These are phyloP conservation scores for Xylaria bambusicola DNA, from an alignment of 495 filamentous ascomycete genomes.

Conservation along the genomic window DNA sequence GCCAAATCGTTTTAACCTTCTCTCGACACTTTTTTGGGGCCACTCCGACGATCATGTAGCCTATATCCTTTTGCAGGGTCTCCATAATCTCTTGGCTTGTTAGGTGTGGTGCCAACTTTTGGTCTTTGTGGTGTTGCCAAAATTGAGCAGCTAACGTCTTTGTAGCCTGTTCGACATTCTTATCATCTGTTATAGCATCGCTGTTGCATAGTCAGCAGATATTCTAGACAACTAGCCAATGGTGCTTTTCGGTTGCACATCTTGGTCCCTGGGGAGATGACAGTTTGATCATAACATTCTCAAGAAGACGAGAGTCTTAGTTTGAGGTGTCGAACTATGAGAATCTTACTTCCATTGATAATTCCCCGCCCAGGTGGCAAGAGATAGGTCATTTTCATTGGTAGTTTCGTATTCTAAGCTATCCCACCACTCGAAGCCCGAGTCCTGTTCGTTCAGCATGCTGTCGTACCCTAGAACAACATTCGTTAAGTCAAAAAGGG, in stretches of 20 bases:
- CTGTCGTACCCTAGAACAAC: background rate
- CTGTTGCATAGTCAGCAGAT: background rate
- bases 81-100: background rate
- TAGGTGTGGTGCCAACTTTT: background rate
- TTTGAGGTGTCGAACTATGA: too few species aligned
- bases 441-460: background rate
- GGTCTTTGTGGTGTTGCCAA: background rate
- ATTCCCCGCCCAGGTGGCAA: background rate
- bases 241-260: too few species aligned
- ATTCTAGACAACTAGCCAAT: background rate
- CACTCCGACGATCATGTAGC: too few species aligned
- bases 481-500: background rate
- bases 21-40: too few species aligned
- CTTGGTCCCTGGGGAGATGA: too few species aligned
- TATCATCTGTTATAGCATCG: background rate
- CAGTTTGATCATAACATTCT: too few species aligned
- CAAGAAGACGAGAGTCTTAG: too few species aligned
- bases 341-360: slow-evolving; percentile 13
- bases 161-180: background rate
- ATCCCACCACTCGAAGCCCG: slow-evolving; percentile 3
- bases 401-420: slow-evolving; percentile 10
- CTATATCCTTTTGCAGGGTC: background rate
- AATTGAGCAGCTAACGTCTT: background rate
- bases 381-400: background rate
- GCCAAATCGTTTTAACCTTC: too few species aligned